Percentiles rank a stretch among this genome's conserved stretches.
phyloP scores from a whole-genome alignment of 2,329 filamentous ascomycete genomes.

The Boeremia exigua region DNA sequence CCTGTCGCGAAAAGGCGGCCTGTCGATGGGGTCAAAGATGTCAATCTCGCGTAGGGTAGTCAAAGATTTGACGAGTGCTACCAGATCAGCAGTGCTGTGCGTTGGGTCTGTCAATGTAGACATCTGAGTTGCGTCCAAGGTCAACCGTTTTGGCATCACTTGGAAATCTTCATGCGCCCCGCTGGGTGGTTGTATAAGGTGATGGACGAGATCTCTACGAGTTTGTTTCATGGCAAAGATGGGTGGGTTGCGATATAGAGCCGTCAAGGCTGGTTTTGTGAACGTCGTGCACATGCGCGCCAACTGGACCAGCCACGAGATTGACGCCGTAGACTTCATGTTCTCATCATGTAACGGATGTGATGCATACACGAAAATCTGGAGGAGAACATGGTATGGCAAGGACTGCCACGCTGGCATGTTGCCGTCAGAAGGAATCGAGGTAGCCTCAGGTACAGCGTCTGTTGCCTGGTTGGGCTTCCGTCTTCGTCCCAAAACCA shows the following conservation, averaged over 20 bases:
- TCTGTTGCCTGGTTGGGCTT: constrained; percentile 27
- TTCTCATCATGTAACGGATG: constrained; percentile 60
- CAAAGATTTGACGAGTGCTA: constrained; percentile 66
- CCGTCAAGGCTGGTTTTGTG: constrained; percentile 73
- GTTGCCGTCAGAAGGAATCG: constrained; percentile 37
- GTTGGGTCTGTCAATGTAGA: constrained; percentile 61
- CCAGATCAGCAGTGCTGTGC: constrained; percentile 62
- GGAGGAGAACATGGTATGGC: constrained; percentile 71
- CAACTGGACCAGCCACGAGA: constrained; percentile 69
- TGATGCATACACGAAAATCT: constrained; percentile 73
- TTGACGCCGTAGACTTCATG: constrained; percentile 52
- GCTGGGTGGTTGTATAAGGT: constrained; percentile 60
- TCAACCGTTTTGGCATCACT: constrained; percentile 72
- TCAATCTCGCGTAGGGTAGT: constrained; percentile 73
- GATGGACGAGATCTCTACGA: constrained; percentile 52
- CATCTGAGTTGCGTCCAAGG: constrained; percentile 68
- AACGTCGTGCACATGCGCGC: constrained; percentile 68
- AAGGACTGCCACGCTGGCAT: constrained; percentile 50
- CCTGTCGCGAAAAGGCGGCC: constrained; percentile 68
- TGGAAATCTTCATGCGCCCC: constrained; percentile 63
- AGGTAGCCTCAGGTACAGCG: constrained; percentile 1
- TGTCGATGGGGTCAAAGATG: constrained; percentile 72
- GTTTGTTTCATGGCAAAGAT: constrained; percentile 61
- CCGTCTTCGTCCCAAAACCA: constrained; percentile 33
- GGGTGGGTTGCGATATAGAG: constrained; percentile 73